These are phyloP conservation scores for Sanghuangporus weigelae DNA, from an alignment of 1,284 basidiomycete species.

Conservation along the genomic window DNA sequence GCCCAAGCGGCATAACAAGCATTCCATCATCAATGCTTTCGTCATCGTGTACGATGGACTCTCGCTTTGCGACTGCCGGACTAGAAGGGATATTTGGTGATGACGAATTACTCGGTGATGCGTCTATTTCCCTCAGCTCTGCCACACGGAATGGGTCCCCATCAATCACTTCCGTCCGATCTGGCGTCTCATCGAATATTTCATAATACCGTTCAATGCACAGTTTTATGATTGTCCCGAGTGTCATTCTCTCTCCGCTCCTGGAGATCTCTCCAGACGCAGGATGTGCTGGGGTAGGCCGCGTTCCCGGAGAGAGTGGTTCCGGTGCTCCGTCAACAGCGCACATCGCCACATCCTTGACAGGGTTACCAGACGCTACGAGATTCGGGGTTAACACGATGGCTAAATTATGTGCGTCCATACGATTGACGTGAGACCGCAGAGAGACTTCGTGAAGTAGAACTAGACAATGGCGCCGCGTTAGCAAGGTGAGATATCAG, in stretches of 20 bases:
- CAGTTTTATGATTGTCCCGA: conserved; percentile 67
- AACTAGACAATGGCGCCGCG: conserved; percentile 36
- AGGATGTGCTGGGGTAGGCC: conserved; percentile 22
- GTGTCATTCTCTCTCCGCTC: conserved; percentile 48
- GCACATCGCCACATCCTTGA: conserved; percentile 70
- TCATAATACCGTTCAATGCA: conserved; percentile 83
- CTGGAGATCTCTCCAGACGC: conserved; percentile 22
- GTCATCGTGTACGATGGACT: conserved; percentile 38
- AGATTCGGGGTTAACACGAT: conserved; percentile 78
- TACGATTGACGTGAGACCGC: conserved; percentile 58
- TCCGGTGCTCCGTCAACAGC: conserved; percentile 45
- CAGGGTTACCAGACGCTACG: conserved; percentile 59
- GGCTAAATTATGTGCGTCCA: conserved; percentile 80
- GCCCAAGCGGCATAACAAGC: conserved; percentile 69
- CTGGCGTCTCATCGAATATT: conserved; percentile 72
- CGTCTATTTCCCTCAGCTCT: conserved; percentile 3
- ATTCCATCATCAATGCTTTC: conserved; percentile 69
- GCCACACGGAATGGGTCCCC: conserved; percentile 19
- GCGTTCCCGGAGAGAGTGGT: conserved; percentile 18
- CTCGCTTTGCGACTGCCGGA: conserved; percentile 16
- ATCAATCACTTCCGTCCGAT: conserved; percentile 58
- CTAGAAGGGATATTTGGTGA: conserved; percentile 27
- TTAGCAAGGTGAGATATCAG: background rate
- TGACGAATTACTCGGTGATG: conserved; percentile 4
- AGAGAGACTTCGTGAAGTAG: conserved; percentile 74